Evolutionary conservation across 352 stramenopile genomes (phyloP), one percentile per base, ranked within the genome.

Genomic region (Sclerospora graminicola): DNA sequence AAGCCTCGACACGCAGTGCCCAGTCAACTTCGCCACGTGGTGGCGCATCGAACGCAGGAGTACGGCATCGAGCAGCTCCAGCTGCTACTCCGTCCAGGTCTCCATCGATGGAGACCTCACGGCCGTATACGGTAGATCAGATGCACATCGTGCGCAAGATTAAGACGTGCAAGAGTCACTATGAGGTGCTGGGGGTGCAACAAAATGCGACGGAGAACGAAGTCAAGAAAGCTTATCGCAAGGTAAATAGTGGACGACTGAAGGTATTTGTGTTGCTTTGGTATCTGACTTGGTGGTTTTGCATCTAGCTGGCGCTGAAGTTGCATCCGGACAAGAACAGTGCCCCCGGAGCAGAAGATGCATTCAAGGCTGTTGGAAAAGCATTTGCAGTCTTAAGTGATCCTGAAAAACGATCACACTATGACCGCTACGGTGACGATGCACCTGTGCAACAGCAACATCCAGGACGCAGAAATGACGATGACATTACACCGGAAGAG

Each of bases 321-420:
- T 55, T 95, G 6, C 85, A 96, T 57, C 85, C 85, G 0, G 85
- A 96, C 56, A 96, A 96, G 67, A 99, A 99, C 69, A 95, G 82
- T 9, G 94, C 94, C 0, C 94, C 93, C 0, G 84, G 95, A 29
- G 93, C 95, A 4, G 95, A 98, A 57, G 95, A 98, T 51, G 95
- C 95, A 20, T 98, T 99, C 70, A 99, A 99, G 67, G 91, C 82
- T 1, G 82, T 93, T 2, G 82, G 82, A 44, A 88, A 96, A 24
- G 96, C 96, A 9, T 99, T 98, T 66, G 81, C 82, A 7, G 81
- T 91, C 16, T 61, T 96, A 31, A 95, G 83, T 32, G 85, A 96
- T 53, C 66, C 74, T 0, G 72, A 94, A 32, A 96, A 96, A 54
- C 79, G 83, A 18, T 64, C 77, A 31, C 71, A 94, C 45, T 96